Evolutionary conservation across 768 basidiomycete species (phyloP), one percentile per base, ranked within the genome.

Genomic region (Hortiboletus campestris): DNA sequence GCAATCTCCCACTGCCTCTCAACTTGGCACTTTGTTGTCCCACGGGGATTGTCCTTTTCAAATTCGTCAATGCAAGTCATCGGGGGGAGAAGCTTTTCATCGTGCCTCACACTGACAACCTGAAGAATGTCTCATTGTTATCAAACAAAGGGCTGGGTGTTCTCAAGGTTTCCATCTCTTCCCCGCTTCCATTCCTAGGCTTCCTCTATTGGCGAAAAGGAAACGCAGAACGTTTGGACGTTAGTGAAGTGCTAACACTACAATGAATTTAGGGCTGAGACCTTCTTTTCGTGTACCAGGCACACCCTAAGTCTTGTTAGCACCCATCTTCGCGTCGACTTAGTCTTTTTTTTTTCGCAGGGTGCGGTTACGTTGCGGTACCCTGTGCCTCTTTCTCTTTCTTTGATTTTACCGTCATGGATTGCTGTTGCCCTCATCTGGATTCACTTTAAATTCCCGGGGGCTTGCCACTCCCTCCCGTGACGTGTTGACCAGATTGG

Each of bases 381-480:
- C 39, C 46, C 55, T 45, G 36, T 39, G 1, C 45, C 20, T 6
- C 42, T 51, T 34, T 59, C 45, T 32, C 46, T 69, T 47, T 51
- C 53, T 34, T 22, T 67, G 13, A 31, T 49, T 13, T 47, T 68
- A 31, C 41, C 65, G n/a, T 57, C 57, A 10, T 59, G 50, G 28
- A 45, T 48, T n/a, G 42, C 46, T 25, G 32, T 57, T 14, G 63
- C 57, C 39, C 55, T 53, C 4, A 6, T 4, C 2, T 25, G 25
- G 25, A 60, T 32, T 60, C 67, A 13, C 63, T 68, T 20, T n/a
- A n/a, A 67, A 60, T 28, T 63, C 65, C 14, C 32, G 63, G 39
- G 67, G 67, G 20, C 67, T 68, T n/a, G 65, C 67, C 5, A 65
- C 63, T 1, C 68, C 67, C 10, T 68, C n/a, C n/a, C n/a, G n/a